These are phyloP conservation scores for Populus trichocarpa DNA, from an alignment of 441 rosid genomes.

Conservation along the genomic window DNA sequence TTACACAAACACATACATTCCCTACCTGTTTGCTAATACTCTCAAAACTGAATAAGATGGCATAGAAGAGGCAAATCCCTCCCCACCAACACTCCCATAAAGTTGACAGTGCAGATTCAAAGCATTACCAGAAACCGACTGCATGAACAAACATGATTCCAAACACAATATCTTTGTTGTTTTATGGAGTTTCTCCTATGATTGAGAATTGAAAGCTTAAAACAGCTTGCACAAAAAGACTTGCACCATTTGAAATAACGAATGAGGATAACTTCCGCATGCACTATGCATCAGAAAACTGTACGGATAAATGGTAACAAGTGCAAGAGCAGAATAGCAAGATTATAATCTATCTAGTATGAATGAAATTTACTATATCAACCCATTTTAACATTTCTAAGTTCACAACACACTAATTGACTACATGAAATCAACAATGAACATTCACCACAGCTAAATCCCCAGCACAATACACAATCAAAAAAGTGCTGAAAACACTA, in stretches of 20 bases:
- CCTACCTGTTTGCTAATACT: neutral
- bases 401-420: neutral
- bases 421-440: neutral
- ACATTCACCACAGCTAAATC: neutral
- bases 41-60: neutral
- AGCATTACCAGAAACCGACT: neutral
- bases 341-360: neutral
- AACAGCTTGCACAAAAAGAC: neutral
- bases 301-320: neutral
- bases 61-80: neutral
- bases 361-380: neutral
- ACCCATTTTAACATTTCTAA: neutral
- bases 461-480: neutral
- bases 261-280: neutral
- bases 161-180: neutral
- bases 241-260: neutral
- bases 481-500: neutral
- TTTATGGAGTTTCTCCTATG: neutral
- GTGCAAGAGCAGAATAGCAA: neutral
- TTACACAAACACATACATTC: neutral
- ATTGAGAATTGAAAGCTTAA: neutral
- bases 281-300: neutral
- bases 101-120: neutral
- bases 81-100: neutral
- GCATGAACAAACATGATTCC: neutral